A percentile compares a stretch with the other conserved stretches of the same genome.
Evolutionary conservation across 495 filamentous ascomycete genomes (phyloP).

Genomic region (Xylaria telfairii): DNA sequence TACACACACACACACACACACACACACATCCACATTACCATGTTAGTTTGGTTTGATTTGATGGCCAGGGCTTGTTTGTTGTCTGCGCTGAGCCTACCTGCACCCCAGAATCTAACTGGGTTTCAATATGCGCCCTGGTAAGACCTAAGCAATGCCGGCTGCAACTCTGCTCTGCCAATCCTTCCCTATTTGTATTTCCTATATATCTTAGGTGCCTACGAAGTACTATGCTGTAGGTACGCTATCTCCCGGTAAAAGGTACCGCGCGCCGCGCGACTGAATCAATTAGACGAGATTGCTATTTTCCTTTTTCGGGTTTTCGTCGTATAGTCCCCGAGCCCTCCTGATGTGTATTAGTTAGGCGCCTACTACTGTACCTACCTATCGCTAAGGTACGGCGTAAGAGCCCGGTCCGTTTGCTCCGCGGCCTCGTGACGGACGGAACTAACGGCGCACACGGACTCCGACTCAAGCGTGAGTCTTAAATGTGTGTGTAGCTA

Average conservation of each 20-base stretch:
- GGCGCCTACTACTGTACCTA: not conserved
- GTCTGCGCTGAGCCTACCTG: conserved; percentile 1
- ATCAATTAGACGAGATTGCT: conserved; percentile 8
- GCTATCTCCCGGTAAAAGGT: too few species aligned
- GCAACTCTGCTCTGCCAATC: conserved; percentile 3
- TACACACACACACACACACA: too few species aligned
- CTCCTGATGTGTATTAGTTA: too few species aligned
- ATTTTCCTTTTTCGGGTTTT: not conserved
- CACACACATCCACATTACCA: too few species aligned
- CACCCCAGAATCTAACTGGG: conserved; percentile 25
- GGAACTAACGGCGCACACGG: not conserved
- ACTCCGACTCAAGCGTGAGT: not conserved
- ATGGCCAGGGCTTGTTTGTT: not conserved
- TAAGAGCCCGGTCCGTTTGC: not conserved
- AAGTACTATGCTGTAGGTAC: too few species aligned
- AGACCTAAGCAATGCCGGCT: conserved; percentile 3
- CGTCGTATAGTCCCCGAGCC: too few species aligned
- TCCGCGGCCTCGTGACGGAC: not conserved
- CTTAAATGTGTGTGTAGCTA: not conserved
- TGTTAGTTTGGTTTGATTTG: not conserved
- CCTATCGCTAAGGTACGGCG: too few species aligned
- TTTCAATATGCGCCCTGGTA: conserved; percentile 15
- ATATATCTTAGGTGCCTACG: too few species aligned
- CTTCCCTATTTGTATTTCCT: not conserved
- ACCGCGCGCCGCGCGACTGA: conserved; percentile 6